Conservation (phyloP, 2,329 filamentous ascomycete genomes). For the Fusarium sp. region DNA sequence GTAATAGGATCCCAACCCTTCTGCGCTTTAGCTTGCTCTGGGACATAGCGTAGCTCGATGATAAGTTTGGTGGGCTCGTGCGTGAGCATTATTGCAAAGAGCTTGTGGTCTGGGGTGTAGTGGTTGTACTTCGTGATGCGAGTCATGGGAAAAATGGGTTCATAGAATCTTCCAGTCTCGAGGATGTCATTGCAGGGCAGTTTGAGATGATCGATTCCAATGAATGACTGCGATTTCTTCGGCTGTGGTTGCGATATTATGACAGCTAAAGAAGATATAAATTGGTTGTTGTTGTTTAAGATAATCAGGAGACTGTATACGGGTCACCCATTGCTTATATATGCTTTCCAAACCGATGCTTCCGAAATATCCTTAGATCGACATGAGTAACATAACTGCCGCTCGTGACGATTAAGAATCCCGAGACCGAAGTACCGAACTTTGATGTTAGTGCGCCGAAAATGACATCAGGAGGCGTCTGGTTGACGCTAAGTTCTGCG, state of each 20-base stretch:
- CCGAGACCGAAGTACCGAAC: neutral
- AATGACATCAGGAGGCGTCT: neutral
- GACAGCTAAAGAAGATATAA: rapidly evolving
- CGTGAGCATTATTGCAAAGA: neutral
- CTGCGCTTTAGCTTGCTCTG: neutral
- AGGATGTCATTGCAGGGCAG: neutral
- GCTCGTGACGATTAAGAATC: neutral
- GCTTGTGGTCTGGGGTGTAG: neutral
- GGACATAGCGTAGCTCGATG: neutral
- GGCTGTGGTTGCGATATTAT: neutral
- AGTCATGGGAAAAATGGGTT: neutral
- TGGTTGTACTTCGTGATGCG: neutral
- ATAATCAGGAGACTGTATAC: rapidly evolving
- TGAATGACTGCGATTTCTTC: neutral
- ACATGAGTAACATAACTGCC: neutral
- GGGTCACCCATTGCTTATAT: neutral
- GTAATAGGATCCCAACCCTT: neutral
- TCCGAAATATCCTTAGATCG: neutral
- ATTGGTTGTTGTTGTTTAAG: too few relatives aligned
- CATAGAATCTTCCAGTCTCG: neutral
- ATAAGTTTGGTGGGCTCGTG: neutral
- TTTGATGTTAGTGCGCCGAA: neutral
- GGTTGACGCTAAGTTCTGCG: neutral
- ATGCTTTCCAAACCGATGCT: neutral
- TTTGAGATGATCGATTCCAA: neutral